These are phyloP conservation scores for Kodamaea alishanica DNA, from an alignment of 1,139 yeast genomes.

Conservation along the genomic window DNA sequence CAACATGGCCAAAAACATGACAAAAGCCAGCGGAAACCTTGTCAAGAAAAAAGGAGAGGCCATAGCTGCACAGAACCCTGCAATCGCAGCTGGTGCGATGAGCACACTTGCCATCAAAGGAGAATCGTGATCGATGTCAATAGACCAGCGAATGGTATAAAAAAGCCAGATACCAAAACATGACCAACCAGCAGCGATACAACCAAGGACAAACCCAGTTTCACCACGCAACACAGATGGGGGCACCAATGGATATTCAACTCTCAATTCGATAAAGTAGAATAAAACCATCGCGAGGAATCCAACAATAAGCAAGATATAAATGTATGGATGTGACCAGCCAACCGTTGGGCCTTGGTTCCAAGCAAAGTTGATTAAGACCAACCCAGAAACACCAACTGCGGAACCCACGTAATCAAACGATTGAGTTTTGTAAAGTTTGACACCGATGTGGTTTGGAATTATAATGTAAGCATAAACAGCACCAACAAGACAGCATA, in stretches of 20 bases:
- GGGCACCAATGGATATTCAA: conserved; percentile 47
- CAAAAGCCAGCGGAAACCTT: conserved; percentile 36
- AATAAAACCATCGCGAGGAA: conserved; percentile 33
- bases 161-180: conserved; percentile 58
- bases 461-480: conserved; percentile 35
- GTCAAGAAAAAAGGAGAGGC: conserved; percentile 37
- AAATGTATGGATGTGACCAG: conserved; percentile 50
- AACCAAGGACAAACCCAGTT: conserved; percentile 43
- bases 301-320: conserved; percentile 49
- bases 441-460: conserved; percentile 35
- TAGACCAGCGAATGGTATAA: conserved; percentile 38
- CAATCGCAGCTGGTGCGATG: conserved; percentile 35
- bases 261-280: conserved; percentile 31
- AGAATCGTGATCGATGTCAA: conserved; percentile 26
- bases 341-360: conserved; percentile 63
- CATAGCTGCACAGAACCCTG: conserved; percentile 48
- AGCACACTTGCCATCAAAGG: conserved; percentile 40
- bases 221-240: conserved; percentile 37
- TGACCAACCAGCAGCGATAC: conserved; percentile 58
- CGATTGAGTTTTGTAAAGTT: conserved; percentile 11
- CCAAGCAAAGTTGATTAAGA: conserved; percentile 53
- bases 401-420: conserved; percentile 50
- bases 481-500: conserved; percentile 30
- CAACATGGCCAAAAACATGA: conserved; percentile 45
- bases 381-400: conserved; percentile 46